Evolutionary conservation across 2,329 filamentous ascomycete genomes (phyloP), one percentile per base, ranked within the genome.

Genomic region (Drechmeria coniospora): DNA sequence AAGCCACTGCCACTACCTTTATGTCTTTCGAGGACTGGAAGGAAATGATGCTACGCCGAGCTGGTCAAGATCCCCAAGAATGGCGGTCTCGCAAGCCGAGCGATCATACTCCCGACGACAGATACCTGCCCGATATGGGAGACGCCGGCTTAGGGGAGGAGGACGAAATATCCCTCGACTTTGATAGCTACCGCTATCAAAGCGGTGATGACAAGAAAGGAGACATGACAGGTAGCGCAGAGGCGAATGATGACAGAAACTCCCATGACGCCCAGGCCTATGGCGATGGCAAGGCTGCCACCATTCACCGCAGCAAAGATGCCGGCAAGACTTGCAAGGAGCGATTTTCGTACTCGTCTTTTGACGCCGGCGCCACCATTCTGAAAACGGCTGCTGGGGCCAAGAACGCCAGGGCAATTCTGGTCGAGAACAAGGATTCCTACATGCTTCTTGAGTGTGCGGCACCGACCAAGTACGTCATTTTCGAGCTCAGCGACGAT

Each of bases 21-120:
- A 73, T 95, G 42, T 94, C 90, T 0, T 98, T 98, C 42, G 90
- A 95, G 49, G 87, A 95, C 44, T 98, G 90, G 90, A 95, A 93
- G 57, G 82, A 79, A 45, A 79, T 86, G 61, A 93, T 92, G 56
- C 59, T 95, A 12, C 80, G 77, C 28, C 81, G 83, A 46, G 77
- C 73, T 4, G 87, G 83, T 9, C 87, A 94, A 45, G 65, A 71
- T 29, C 59, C 61, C 5, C 51, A 83, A 60, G 46, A 79, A 56
- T 39, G 81, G 66, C 53, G 74, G 66, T 52, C 65, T 66, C 46
- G 79, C 58, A 48, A 71, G 62, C 39, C 63, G 44, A 49, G 61
- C 58, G 53, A 68, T 47, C 44, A 57, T 46, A 36, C 57, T 49
- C 45, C 55, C 45, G 62, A 64, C 23, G 57, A 48, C 52, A 33